Evolutionary conservation across 306 rosid species (phyloP), one percentile per base, ranked within the genome.

Genomic region (Lathyrus tuberosus): DNA sequence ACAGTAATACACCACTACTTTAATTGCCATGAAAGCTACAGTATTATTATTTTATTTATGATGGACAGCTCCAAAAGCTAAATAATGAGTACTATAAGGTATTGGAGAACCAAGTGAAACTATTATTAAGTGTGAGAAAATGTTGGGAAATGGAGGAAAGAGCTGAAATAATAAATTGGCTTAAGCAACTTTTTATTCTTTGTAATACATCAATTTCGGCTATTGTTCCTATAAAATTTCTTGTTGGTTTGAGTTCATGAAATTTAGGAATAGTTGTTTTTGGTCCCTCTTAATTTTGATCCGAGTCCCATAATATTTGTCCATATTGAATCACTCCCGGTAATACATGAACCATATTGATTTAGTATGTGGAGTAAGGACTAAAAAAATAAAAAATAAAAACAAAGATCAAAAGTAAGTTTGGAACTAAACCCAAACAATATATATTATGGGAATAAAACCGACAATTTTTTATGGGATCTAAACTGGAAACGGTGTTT

Each of bases 1-100:
- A 49, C 68, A 31, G 10, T 14, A 35, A 38, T 46, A 26, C 53
- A 56, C 56, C 46, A 14, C 14, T n/a, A n/a, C n/a, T n/a, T n/a
- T 20, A 70, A 28, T 52, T 71, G 37, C 69, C n/a, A n/a, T 69
- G 46, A 64, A 52, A n/a, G n/a, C n/a, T 57, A 63, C 28, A 57
- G 65, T 47, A 56, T 56, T 35, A 20, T 74, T 60, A 28, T 56
- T 59, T 59, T 53, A 47, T 46, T 8, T 48, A 10, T 64, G 41
- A 56, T 53, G 38, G 42, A 62, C 35, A 17, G 31, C 35, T 46
- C 67, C 58, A 62, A 57, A 73, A 68, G 41, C 33, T n/a, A 17
- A 49, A 58, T 13, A 40, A 48, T 40, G 70, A 47, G 7, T 8
- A 7, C 10, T n/a, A n/a, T 48, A 47, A 33, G 60, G 8, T 33